These are phyloP conservation scores for Cucumis cinereus DNA, from an alignment of 306 rosid genomes.

Conservation along the genomic window DNA sequence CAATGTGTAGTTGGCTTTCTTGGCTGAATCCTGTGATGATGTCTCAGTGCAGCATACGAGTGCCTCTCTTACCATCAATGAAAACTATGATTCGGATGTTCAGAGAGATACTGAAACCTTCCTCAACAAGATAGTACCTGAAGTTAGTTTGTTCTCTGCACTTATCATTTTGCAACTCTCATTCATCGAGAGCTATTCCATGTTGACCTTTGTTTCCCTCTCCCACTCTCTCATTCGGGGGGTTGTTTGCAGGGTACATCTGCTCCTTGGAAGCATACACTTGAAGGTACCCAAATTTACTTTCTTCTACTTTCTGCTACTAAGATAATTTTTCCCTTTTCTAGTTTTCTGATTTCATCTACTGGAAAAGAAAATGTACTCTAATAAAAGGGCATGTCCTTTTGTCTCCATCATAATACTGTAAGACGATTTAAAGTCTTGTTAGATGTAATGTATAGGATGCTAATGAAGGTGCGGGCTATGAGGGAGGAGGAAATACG, in stretches of 20 bases:
- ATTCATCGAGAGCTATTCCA: background rate
- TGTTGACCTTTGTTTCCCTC: background rate
- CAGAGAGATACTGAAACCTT: conserved; percentile 78
- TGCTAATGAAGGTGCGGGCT: background rate
- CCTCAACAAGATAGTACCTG: conserved; percentile 64
- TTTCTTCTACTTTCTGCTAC: background rate
- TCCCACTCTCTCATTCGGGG: conserved; percentile 2
- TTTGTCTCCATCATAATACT: background rate
- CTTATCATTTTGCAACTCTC: background rate
- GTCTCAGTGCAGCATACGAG: conserved; percentile 88
- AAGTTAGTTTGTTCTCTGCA: conserved; percentile 28
- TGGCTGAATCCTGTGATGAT: background rate
- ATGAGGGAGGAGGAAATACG: background rate
- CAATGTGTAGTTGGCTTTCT: background rate
- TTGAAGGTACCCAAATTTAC: conserved; percentile 44
- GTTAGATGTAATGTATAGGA: background rate
- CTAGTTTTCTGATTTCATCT: background rate
- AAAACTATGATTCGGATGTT: conserved; percentile 87
- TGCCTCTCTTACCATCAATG: conserved; percentile 93
- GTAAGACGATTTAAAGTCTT: background rate
- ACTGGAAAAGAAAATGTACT: background rate
- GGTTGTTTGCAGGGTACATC: conserved; percentile 42
- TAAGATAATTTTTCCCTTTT: background rate
- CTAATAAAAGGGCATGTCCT: background rate
- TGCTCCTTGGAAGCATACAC: conserved; percentile 92